Percentiles rank a stretch among this genome's conserved stretches.
phyloP scores from a whole-genome alignment of 1,139 yeast species.

The Suhomyces taliae region DNA sequence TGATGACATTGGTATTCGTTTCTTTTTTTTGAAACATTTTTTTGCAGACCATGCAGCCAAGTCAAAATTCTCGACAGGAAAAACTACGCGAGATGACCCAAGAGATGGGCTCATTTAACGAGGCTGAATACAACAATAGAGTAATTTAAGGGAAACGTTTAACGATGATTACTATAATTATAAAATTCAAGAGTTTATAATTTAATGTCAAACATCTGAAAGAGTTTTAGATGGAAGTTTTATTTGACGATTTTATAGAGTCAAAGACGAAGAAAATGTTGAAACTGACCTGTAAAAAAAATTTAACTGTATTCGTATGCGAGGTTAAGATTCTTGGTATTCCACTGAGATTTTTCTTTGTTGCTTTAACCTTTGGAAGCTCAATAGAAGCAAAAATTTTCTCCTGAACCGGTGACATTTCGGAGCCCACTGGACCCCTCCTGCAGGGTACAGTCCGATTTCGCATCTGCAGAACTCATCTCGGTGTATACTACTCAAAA shows the following conservation, averaged over 20 bases:
- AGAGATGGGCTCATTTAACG: not conserved
- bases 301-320: too few species aligned
- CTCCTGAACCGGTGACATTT: not conserved
- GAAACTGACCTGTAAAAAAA: not conserved
- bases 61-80: not conserved
- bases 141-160: too few species aligned
- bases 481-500: not conserved
- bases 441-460: not conserved
- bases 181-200: too few species aligned
- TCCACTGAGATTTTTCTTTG: too few species aligned
- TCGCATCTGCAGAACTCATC: not conserved
- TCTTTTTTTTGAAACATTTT: not conserved
- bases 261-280: not conserved
- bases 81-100: constrained; percentile 4
- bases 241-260: not conserved
- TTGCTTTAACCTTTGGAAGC: too few species aligned
- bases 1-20: not conserved
- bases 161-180: too few species aligned
- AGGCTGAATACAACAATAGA: not conserved
- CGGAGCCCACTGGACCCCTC: not conserved
- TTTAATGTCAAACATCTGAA: too few species aligned
- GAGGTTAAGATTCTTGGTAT: too few species aligned
- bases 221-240: too few species aligned
- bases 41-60: constrained; percentile 1
- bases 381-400: too few species aligned